Base-by-base conservation (phyloP, 768 basidiomycete species). In the Russula virescens region DNA sequence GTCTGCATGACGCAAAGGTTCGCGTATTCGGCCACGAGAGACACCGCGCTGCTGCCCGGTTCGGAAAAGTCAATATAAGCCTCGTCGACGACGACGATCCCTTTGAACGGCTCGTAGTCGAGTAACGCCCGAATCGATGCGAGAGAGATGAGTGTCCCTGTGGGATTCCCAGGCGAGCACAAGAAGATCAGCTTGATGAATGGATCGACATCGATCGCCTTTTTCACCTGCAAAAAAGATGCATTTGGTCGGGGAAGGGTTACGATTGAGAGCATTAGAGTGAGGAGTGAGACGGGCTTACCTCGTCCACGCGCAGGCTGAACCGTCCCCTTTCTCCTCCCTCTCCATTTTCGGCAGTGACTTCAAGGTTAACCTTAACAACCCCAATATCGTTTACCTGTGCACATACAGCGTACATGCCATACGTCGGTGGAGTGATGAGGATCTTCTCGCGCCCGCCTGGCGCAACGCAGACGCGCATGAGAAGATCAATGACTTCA, bases 1-100 rank as follows among this genome's bases (percentile, higher is more conserved):
- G 97, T 98, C 72, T 99, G 97, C 80, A 92, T 85, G n/a, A 99
- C 93, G 69, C 89, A 88, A 14, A 99, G 67, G 70, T 99, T 99
- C 11, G 83, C 84, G 71, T 91, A 98, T 52, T 91, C 83, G 61
- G 84, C 79, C 56, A 97, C 79, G 26, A 98, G 77, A 4, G 81
- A 76, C 16, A 80, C 84, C 0, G 92, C 90, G 47, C 86, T 89
- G 31, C 79, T 74, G 19, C 77, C 79, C 10, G 78, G 72, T 0
- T 80, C 80, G 0, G 89, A 84, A 69, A 98, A 99, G 73, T 99
- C 97, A 71, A 98, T 89, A 75, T 99, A 98, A 0, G 97, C 97
- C 73, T 99, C 97, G 70, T 99, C 97, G 6, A 98, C 87, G 31
- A 96, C 81, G 43, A 98, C 87, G 64, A 99, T 85, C 9, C 97